Conservation (phyloP, 495 filamentous ascomycete genomes). For the Penicillium cinerascens region DNA sequence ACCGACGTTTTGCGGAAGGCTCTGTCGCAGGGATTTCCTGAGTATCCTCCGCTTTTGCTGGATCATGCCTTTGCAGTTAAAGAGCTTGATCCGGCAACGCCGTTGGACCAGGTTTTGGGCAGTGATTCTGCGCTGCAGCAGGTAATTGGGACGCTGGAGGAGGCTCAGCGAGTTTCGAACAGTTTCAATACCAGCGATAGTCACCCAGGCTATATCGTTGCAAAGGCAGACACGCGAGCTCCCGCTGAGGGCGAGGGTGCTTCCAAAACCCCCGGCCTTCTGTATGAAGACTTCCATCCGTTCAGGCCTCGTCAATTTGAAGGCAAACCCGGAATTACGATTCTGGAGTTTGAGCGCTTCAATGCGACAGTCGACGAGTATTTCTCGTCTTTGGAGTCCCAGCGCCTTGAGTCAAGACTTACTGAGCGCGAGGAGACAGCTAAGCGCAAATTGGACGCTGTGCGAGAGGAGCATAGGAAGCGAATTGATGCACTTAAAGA, state of each 20-base stretch:
- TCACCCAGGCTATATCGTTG: conserved; percentile 80
- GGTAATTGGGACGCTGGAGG: conserved; percentile 60
- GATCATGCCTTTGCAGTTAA: conserved; percentile 76
- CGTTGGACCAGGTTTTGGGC: conserved; percentile 64
- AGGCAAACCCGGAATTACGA: conserved; percentile 55
- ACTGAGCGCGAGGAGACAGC: conserved; percentile 77
- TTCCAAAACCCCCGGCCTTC: conserved; percentile 45
- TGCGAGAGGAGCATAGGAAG: conserved; percentile 75
- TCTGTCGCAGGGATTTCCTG: conserved; percentile 75
- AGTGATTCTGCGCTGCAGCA: conserved; percentile 60
- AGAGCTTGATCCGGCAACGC: conserved; percentile 61
- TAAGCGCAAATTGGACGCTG: conserved; percentile 75
- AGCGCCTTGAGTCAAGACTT: conserved; percentile 80
- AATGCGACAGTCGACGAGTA: conserved; percentile 95
- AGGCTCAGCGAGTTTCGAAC: conserved; percentile 56
- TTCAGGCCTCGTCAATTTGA: conserved; percentile 85
- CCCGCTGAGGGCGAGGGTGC: conserved; percentile 34
- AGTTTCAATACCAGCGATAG: conserved; percentile 26
- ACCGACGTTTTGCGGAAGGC: conserved; percentile 73
- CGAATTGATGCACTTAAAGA: conserved; percentile 77
- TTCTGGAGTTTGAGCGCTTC: conserved; percentile 76
- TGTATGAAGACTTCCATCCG: conserved; percentile 96
- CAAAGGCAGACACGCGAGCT: conserved; percentile 54
- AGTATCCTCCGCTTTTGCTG: conserved; percentile 79
- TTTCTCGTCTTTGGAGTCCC: conserved; percentile 92